Base-by-base conservation (phyloP, 768 basidiomycete species). In the Tricholoma saponaceum region DNA sequence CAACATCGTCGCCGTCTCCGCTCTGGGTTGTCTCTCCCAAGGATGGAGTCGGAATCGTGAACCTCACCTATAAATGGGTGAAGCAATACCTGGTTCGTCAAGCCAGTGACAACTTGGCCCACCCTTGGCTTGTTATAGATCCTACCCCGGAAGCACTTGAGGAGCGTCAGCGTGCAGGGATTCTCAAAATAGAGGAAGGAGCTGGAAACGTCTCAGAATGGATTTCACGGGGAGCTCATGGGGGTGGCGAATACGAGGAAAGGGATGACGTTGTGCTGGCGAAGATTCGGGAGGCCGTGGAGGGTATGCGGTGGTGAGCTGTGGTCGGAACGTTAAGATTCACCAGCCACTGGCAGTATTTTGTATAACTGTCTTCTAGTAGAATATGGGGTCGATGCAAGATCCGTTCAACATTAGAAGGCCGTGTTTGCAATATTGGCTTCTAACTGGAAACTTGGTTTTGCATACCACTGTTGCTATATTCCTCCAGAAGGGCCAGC, bases 1-100 rank as follows among this genome's bases (percentile, higher is more conserved):
- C 18, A 25, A 62, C 14, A 54, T 60, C 13, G 50, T 71, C 16
- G 69, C 72, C 1, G 66, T 77, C 12, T 72, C 75, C 54, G 64
- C 70, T 1, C 39, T 68, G 5, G 76, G 75, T 0, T 61, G 64
- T 75, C 20, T 28, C 58, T 10, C 56, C 69, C 8, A 53, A 58
- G 26, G 73, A 76, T 55, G 66, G 67, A 35, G 18, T 54, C 3
- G 69, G 67, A 16, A 62, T 77, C 20, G 33, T 70, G 1, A 54
- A 50, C 2, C 63, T 74, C 74, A 0, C 20, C 50, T 5, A 66
- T 74, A 1, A 68, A 60, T 0, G 55, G 16, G 9, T 74, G 72
- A 57, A 64, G 72, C 37, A 75, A 75, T 55, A 71, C 68, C 9
- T 76, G 76, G 74, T 58, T 69, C 13, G 57, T 77, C 41, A 64